Conservation (phyloP, 768 basidiomycete genomes). For the Leccinum imitatum region DNA sequence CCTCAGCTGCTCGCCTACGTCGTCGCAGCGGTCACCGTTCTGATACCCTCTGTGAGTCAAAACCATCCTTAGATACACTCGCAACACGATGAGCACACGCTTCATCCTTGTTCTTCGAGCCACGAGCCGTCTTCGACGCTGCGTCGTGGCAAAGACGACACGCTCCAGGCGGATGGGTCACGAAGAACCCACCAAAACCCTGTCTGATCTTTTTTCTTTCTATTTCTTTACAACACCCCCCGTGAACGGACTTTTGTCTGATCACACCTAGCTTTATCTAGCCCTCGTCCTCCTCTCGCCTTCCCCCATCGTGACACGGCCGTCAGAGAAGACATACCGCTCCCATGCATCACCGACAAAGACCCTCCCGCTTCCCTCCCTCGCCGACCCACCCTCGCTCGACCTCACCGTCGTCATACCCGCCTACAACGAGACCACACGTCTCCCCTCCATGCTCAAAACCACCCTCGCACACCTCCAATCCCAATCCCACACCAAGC, state of each 20-base stretch:
- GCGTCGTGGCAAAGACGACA: constrained; percentile 71
- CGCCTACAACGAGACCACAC: constrained; percentile 86
- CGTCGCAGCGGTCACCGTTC: constrained; percentile 22
- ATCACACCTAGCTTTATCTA: constrained; percentile 57
- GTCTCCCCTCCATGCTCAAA: constrained; percentile 82
- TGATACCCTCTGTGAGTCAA: constrained; percentile 31
- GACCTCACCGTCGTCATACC: constrained; percentile 85
- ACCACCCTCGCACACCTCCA: constrained; percentile 67
- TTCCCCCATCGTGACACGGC: constrained; percentile 54
- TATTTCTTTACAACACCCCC: too few relatives aligned
- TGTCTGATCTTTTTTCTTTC: constrained; percentile 31
- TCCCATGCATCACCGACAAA: constrained; percentile 52
- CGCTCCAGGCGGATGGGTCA: constrained; percentile 42
- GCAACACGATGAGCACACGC: constrained; percentile 54
- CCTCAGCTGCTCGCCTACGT: constrained; percentile 19
- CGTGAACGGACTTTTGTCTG: background rate
- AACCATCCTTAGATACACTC: background rate
- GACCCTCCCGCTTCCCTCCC: constrained; percentile 54
- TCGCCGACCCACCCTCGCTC: constrained; percentile 57
- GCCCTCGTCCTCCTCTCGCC: constrained; percentile 77
- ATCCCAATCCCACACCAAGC: background rate
- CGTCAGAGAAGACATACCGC: constrained; percentile 71
- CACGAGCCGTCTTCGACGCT: constrained; percentile 47
- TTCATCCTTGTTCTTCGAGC: constrained; percentile 97
- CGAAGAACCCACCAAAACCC: constrained; percentile 36